These are phyloP conservation scores for Lentinula lateritia DNA, from an alignment of 768 basidiomycete genomes.

Conservation along the genomic window DNA sequence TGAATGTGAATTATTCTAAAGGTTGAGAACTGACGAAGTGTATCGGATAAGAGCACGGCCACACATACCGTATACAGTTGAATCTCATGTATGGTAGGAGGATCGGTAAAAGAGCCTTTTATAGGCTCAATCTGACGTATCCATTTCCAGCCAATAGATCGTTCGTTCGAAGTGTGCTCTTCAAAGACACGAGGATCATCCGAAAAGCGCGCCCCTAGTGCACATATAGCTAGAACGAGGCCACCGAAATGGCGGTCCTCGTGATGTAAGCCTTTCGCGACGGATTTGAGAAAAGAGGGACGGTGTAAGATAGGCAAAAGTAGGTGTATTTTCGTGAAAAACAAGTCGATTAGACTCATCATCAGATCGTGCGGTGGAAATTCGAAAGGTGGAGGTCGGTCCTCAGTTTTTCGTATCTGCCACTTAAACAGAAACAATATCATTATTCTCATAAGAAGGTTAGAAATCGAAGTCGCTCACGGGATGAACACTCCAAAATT, in stretches of 20 bases:
- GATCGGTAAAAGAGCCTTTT: slow-evolving; percentile 39
- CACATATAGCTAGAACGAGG: slow-evolving; percentile 46
- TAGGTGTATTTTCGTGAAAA: slow-evolving; percentile 36
- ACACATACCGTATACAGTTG: slow-evolving; percentile 40
- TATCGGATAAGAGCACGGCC: not conserved
- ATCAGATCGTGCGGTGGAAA: not conserved
- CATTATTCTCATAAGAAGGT: not conserved
- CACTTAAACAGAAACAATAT: not conserved
- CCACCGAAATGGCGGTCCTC: slow-evolving; percentile 31
- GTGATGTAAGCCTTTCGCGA: slow-evolving; percentile 29
- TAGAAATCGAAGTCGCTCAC: slow-evolving; percentile 22
- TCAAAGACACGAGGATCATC: slow-evolving; percentile 36
- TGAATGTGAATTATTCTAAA: slow-evolving; percentile 1
- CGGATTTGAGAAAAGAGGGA: slow-evolving; percentile 36
- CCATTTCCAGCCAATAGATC: slow-evolving; percentile 20
- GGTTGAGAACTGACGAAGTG: too few species aligned
- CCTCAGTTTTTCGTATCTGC: slow-evolving; percentile 6
- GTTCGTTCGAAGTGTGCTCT: not conserved
- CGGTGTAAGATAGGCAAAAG: slow-evolving; percentile 45
- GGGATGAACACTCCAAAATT: slow-evolving; percentile 11
- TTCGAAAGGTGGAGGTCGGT: not conserved
- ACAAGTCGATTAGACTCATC: slow-evolving; percentile 35
- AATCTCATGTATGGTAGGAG: slow-evolving; percentile 49
- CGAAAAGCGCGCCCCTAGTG: slow-evolving; percentile 34
- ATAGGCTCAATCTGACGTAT: slow-evolving; percentile 44